Base-by-base conservation (phyloP, 2,329 filamentous ascomycete species). In the Sclerotinia subarctica region DNA sequence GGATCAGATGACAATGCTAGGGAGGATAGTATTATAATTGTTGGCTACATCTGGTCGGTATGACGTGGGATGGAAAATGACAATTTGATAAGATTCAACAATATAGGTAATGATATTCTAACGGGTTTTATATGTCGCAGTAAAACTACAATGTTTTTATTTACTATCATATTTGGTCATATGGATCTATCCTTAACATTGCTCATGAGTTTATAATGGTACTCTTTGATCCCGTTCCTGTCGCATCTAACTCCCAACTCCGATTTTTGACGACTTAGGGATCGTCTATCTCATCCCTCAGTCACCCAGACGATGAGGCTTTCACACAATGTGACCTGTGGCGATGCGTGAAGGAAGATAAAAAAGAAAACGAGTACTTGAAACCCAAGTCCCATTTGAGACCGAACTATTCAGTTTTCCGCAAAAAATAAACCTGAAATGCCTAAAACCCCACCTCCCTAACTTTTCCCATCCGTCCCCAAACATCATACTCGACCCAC, bases 401-500 rank as follows among this genome's bases (percentile, higher is more conserved):
- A 21, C 21, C 2, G 35, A 7, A 38, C 19, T 6, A 59, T 21
- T 59, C 26, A 3, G 29, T 10, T 21, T 44, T 5, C 10, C 3
- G 47, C 35, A 26, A 46, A 10, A 10, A 24, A 11, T 38, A 17
- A 67, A 29, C 15, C 72, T 59, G 76, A 68, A 77, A 77, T 32
- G 21, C 11, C 72, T 62, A 77, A 68, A 77, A 78, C 38, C 68
- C 64, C n/a, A 64, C 70, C 46, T 78, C 77, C 51, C 72, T 72
- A 49, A 78, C 71, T 67, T 70, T 77, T 24, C 75, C 76, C 66
- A 69, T 69, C 68, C 70, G 74, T 52, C 71, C 70, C 54, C 69
- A 57, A 54, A 92, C 79, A 78, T 91, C 90, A 81, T 94, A 98
- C 80, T 98, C 95, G 1, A 94, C 84, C 94, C 95, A 98, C 70